Base-by-base conservation (phyloP, 1,284 basidiomycete species). In the Ceratobasidium sp. region DNA sequence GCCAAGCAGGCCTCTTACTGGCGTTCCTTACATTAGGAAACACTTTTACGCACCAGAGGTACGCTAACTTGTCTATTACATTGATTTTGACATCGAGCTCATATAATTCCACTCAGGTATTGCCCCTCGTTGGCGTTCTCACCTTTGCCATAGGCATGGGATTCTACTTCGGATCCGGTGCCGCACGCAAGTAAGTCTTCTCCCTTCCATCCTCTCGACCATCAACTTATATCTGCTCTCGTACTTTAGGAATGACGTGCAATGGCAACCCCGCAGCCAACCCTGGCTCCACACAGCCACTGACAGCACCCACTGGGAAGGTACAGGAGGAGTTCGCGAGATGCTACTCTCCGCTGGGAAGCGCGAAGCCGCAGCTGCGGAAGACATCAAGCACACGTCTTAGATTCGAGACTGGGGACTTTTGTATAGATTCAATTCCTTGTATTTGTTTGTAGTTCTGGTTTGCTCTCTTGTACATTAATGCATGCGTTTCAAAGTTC, bases 11-110 rank as follows among this genome's bases (percentile, higher is more conserved):
- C 50, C 50, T 47, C 15, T 69, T 11, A 45, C 53, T n/a, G 66
- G 66, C 19, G 19, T 72, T 27, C 29, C 54, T 11, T 72, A 72
- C 33, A 59, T 72, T 27, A 54, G 67, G 9, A 59, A 60, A 47
- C 67, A 72, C 56, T 72, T 72, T 36, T 72, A 72, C 33, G 67
- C 48, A 50, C 67, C 67, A 19, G 67, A 72, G 67, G 67, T 45
- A 41, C 19, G 67, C 29, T 41, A 7, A 50, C 22, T 2, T 69
- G 17, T 31, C 41, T 36, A 11, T 66, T 50, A 1, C 11, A 17
- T 60, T 29, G 29, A n/a, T n/a, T n/a, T 51, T 51, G 17, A 17
- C 50, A 7, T 48, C 15, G 19, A 33, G 6, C 56, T 15, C 19
- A 24, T 45, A 19, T 54, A 29, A 72, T 17, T 11, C 41, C 4